Conservation (phyloP, 331 rosid genomes). For the Quercus phellos region DNA sequence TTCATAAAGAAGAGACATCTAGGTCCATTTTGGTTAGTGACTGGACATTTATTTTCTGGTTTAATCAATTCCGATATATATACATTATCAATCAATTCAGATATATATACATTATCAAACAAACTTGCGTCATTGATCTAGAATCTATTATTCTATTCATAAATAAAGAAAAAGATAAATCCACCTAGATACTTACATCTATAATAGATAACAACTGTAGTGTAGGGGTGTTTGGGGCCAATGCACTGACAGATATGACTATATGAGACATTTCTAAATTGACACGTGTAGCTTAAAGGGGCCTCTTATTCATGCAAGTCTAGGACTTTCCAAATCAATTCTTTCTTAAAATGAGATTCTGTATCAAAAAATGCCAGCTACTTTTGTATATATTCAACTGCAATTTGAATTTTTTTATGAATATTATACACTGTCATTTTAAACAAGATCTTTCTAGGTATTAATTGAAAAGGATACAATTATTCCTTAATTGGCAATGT, state of each 20-base stretch:
- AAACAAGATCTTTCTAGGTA: not conserved
- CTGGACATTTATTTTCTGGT: not conserved
- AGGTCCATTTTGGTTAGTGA: not conserved
- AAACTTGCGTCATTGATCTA: not conserved
- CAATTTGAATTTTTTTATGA: not conserved
- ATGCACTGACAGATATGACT: not conserved
- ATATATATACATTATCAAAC: not conserved
- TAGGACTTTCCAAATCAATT: not conserved
- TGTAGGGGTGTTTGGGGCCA: not conserved
- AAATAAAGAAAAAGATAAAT: not conserved
- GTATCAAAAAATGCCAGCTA: not conserved
- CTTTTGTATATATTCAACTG: not conserved
- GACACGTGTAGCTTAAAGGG: not conserved
- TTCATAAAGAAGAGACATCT: not conserved
- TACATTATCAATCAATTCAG: not conserved
- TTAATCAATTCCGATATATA: not conserved
- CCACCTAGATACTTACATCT: not conserved
- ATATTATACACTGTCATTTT: not conserved
- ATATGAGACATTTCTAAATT: not conserved
- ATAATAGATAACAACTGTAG: not conserved
- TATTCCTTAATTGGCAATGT: not conserved
- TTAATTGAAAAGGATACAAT: not conserved
- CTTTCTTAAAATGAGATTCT: not conserved
- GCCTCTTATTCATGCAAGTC: not conserved
- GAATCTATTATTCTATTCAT: not conserved